Evolutionary conservation across 768 basidiomycete species (phyloP), one percentile per base, ranked within the genome.

Genomic region (Xerocomellus chrysenteron): DNA sequence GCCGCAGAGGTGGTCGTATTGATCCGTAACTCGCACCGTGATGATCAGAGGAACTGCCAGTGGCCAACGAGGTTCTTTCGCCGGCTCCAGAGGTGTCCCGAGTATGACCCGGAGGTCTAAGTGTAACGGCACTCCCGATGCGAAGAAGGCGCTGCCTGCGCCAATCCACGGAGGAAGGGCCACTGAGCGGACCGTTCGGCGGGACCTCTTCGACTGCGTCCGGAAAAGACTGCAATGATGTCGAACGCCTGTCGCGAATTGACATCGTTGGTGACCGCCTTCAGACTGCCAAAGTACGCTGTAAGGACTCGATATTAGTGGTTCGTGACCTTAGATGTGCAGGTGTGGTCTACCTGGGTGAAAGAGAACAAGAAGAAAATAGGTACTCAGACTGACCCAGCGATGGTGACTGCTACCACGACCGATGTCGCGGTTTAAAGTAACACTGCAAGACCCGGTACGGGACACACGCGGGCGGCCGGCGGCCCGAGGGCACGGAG

Each of bases 71-170:
- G 13, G 78, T 68, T 2, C 68, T 55, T 60, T 82, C 81, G 32
- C 66, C 62, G 21, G 66, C 47, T 11, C 36, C 46, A 35, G 56
- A 52, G 24, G 47, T 24, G 17, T 65, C 54, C 16, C 19, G 42
- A 30, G 19, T 4, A 11, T 43, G 53, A 50, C 12, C 41, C 24
- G 52, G 57, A 46, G 52, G 21, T 13, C 30, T 49, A 33, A 28
- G 39, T n/a, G 44, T 8, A 16, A 26, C 33, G 17, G 17, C 45
- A 24, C 33, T 66, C 14, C 85, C 83, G 35, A 88, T 83, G 36
- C 75, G 76, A 6, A 86, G 76, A 14, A 88, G 74, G 39, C 87
- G 79, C 57, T 84, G 74, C 26, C 87, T 78, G 51, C 86, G 79
- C 82, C 81, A 84, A 26, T 78, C 75, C 3, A 82, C 85, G 17